Evolutionary conservation across 371 early-diverging fungal genomes (phyloP), one percentile per base, ranked within the genome.

Genomic region (Mortierella sp.): DNA sequence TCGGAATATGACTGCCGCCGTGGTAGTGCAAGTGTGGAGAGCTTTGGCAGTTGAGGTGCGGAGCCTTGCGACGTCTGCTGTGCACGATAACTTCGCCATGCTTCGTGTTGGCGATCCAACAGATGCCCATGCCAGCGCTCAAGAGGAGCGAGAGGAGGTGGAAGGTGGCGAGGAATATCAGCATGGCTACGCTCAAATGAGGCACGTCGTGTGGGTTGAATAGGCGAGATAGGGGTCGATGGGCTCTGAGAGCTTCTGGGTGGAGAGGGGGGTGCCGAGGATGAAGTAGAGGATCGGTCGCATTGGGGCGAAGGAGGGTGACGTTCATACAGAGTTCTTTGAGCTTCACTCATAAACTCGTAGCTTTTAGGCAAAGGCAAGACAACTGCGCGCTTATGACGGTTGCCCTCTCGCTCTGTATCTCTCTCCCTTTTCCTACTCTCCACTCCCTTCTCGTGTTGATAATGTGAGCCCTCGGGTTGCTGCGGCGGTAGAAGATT

Each of bases 241-340:
- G 43, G 22, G 16, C 26, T 47, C 8, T 30, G 32, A 26, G 26
- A 63, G 52, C 14, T n/a, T 20, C 22, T 37, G 35, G 52, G 28
- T 49, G 66, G 51, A 20, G 55, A 35, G 11, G 66, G 11, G 18
- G 78, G 28, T 1, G 49, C 26, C 1, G 68, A 59, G 12, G 68
- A 62, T 16, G 62, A 66, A 5, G 40, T 40, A 24, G 47, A 43
- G 20, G 54, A 26, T 16, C 63, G 52, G 39, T 55, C 64, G 10
- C 32, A 47, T 14, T 72, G 45, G 28, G 81, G 81, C 11, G 81
- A 81, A n/a, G 72, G 81, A 20, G 81, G 81, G 5, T 81, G 81
- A 14, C 75, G 68, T 32, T 81, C 81, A 30, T 81, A 81, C 18
- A 81, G 49, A 49, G 62, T 62, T 57, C 59, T 55, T 43, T 81